Conservation (phyloP, 73 alveolate genomes). For the Urostyla sp. region DNA sequence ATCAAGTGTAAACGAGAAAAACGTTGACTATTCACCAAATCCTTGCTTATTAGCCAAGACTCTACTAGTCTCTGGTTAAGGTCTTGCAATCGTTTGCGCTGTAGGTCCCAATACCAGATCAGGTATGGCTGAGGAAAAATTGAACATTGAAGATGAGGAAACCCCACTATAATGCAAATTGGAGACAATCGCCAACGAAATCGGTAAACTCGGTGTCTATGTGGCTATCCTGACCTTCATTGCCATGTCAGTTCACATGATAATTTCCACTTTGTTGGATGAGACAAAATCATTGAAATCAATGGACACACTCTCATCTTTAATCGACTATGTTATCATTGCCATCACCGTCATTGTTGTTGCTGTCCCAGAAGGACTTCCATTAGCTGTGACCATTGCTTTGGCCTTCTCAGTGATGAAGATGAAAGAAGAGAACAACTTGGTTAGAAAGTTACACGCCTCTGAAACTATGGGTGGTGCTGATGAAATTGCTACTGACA, state of each 20-base stretch:
- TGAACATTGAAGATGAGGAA: constrained; percentile 82
- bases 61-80: constrained; percentile 88
- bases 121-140: constrained; percentile 81
- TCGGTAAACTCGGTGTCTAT: constrained; percentile 90
- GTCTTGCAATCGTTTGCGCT: constrained; percentile 88
- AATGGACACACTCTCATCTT: constrained; percentile 72
- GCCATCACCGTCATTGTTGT: constrained; percentile 94
- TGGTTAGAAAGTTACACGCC: constrained; percentile 93
- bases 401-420: constrained; percentile 91
- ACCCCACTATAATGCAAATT: constrained; percentile 94
- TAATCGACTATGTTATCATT: constrained; percentile 87
- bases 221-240: constrained; percentile 85
- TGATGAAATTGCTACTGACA: constrained; percentile 92
- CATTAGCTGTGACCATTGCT: constrained; percentile 96
- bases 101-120: constrained; percentile 91
- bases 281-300: constrained; percentile 67
- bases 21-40: constrained; percentile 70
- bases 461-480: constrained; percentile 98
- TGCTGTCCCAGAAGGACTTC: constrained; percentile 98
- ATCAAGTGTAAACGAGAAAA: constrained; percentile 70
- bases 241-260: constrained; percentile 80
- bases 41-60: constrained; percentile 93
- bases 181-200: constrained; percentile 87
- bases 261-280: constrained; percentile 26
- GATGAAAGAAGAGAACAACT: constrained; percentile 95